Conservation (phyloP, 495 filamentous ascomycete species). For the Talaromyces wortmannii region DNA sequence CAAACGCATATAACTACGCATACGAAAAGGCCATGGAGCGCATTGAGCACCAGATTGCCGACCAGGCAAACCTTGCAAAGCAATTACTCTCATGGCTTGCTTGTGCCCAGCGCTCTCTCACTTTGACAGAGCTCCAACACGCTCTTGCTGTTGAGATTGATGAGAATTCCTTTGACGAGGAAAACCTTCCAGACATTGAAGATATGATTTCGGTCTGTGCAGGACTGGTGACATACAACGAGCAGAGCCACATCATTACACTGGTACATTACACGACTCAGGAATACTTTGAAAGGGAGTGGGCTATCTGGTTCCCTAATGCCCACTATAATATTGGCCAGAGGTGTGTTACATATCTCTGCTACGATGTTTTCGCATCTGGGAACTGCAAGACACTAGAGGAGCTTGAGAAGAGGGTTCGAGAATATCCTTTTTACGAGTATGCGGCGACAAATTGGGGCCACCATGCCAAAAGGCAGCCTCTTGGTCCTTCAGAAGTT, state of each 20-base stretch:
- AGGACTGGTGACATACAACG: constrained; percentile 45
- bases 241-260: constrained; percentile 31
- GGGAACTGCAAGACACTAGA: not conserved
- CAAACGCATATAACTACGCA: not conserved
- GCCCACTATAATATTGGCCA: constrained; percentile 4
- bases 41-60: not conserved
- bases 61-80: not conserved
- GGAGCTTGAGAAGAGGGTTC: not conserved
- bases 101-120: constrained; percentile 29
- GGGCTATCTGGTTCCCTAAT: constrained; percentile 9
- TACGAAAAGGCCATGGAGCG: constrained; percentile 6
- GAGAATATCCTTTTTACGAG: not conserved
- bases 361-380: constrained; percentile 1
- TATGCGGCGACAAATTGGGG: not conserved
- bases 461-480: not conserved
- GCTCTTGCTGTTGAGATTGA: constrained; percentile 35
- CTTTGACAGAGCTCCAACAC: constrained; percentile 34
- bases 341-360: constrained; percentile 14
- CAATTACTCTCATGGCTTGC: constrained; percentile 2
- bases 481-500: not conserved
- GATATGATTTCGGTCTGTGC: constrained; percentile 39
- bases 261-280: constrained; percentile 51
- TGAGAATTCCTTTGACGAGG: constrained; percentile 24
- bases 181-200: constrained; percentile 28
- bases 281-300: constrained; percentile 33